Evolutionary conservation across 1,284 basidiomycete genomes (phyloP).

Genomic region (Sparassis latifolia): DNA sequence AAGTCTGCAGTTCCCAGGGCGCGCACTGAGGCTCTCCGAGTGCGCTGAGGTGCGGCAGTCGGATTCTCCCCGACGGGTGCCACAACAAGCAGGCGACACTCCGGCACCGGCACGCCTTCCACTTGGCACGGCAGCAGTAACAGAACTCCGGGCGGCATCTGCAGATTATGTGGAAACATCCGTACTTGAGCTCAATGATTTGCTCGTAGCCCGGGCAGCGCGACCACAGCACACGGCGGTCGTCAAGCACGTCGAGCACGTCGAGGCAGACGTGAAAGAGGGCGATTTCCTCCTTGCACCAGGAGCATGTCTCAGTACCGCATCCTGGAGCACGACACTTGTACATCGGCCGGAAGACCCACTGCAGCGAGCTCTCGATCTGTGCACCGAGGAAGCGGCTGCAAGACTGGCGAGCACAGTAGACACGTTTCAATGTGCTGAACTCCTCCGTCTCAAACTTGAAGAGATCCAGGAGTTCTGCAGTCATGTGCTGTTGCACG

Average conservation of each 20-base stretch:
- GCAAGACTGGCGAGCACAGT: slow-evolving; percentile 34
- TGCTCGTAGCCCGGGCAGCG: slow-evolving; percentile 36
- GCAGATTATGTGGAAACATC: slow-evolving; percentile 44
- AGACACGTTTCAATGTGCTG: slow-evolving; percentile 33
- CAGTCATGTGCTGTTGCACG: slow-evolving; percentile 25
- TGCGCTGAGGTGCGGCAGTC: too few species aligned
- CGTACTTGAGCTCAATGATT: slow-evolving; percentile 35
- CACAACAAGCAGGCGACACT: too few species aligned
- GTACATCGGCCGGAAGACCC: slow-evolving; percentile 11
- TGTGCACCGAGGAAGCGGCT: slow-evolving; percentile 34
- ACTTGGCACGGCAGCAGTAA: slow-evolving; percentile 32
- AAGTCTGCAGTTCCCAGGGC: too few species aligned
- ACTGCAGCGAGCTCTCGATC: slow-evolving; percentile 10
- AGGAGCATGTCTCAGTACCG: slow-evolving; percentile 25
- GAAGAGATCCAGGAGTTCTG: slow-evolving; percentile 20
- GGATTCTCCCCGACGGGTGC: too few species aligned
- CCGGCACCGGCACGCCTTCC: slow-evolving; percentile 34
- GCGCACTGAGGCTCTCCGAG: too few species aligned
- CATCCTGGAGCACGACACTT: slow-evolving; percentile 22
- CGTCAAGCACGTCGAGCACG: too few species aligned
- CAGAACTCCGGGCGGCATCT: slow-evolving; percentile 40
- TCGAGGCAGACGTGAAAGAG: too few species aligned
- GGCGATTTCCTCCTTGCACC: slow-evolving; percentile 7
- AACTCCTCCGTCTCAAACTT: slow-evolving; percentile 29
- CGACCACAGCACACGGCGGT: slow-evolving; percentile 22